Base-by-base conservation (phyloP, 2,329 filamentous ascomycete genomes). In the Alternaria metachromatica region DNA sequence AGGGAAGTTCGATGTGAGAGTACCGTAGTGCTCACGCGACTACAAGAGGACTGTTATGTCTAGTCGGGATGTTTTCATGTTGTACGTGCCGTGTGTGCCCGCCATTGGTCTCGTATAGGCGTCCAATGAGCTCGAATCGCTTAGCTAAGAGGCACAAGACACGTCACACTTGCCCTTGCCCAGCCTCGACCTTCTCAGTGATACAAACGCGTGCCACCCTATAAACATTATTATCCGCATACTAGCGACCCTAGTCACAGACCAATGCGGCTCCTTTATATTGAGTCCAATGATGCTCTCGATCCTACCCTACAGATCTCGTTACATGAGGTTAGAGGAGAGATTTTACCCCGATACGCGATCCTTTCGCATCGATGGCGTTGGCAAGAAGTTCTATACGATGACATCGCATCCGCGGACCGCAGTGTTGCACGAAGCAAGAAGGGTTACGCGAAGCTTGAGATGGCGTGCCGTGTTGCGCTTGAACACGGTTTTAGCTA, bases 1-100 rank as follows among this genome's bases (percentile, higher is more conserved):
- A 0, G 65, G 70, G 0, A 70, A 79, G 50, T 77, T 80, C 15
- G 77, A 80, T 0, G 69, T 82, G 8, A 76, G 78, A 62, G 44
- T 77, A 8, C 66, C 65, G 20, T 37, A 37, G 33, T 37, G 33
- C 33, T 37, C 33, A n/a, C 7, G 33, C 33, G 33, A 37, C 33
- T 37, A 37, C 33, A 37, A n/a, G 33, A n/a, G 33, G 8, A 37
- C 15, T 37, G 15, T 2, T 37, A 37, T n/a, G 4, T 3, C 33
- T 9, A 37, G 15, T 37, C 15, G 33, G 33, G 33, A 37, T n/a
- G 33, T n/a, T 37, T 37, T 4, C 33, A 37, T n/a, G 33, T 37
- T 37, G 33, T 37, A 37, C 33, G 6, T n/a, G 33, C 33, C 33
- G 33, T 37, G 33, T 37, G 15, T n/a, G 33, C 33, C 33, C 15